A percentile compares a stretch with the other conserved stretches of the same genome.
phyloP scores from a whole-genome alignment of 441 rosid genomes.

The Corymbia citriodora region DNA sequence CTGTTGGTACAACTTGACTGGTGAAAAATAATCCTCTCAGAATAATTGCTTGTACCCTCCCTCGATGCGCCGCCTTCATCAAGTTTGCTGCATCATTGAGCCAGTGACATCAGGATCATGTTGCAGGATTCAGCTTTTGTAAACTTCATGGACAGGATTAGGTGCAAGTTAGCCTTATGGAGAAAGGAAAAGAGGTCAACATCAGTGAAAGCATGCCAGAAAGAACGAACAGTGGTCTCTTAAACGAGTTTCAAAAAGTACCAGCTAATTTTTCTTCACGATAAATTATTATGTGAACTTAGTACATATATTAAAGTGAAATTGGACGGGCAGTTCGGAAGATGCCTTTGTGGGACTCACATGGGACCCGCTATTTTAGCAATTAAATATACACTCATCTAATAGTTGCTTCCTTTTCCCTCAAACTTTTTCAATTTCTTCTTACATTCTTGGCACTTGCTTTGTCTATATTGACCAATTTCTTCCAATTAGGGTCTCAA shows the following conservation, averaged over 20 bases:
- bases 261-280: not conserved
- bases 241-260: not conserved
- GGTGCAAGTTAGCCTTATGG: not conserved
- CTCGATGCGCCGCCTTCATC: not conserved
- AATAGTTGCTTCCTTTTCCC: not conserved
- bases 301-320: not conserved
- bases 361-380: not conserved
- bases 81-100: not conserved
- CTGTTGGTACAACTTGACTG: not conserved
- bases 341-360: not conserved
- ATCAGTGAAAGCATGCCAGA: not conserved
- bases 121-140: not conserved
- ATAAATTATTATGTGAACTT: not conserved
- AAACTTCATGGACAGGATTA: not conserved
- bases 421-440: not conserved
- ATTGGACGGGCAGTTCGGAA: not conserved
- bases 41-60: not conserved
- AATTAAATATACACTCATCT: not conserved
- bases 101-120: not conserved
- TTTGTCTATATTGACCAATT: not conserved
- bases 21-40: not conserved
- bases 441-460: not conserved
- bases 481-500: not conserved
- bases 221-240: not conserved
- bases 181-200: not conserved